Evolutionary conservation across 225 moss, liverwort and hornwort genomes (phyloP), one percentile per base, ranked within the genome.

Genomic region (Thuidium tamariscinum): DNA sequence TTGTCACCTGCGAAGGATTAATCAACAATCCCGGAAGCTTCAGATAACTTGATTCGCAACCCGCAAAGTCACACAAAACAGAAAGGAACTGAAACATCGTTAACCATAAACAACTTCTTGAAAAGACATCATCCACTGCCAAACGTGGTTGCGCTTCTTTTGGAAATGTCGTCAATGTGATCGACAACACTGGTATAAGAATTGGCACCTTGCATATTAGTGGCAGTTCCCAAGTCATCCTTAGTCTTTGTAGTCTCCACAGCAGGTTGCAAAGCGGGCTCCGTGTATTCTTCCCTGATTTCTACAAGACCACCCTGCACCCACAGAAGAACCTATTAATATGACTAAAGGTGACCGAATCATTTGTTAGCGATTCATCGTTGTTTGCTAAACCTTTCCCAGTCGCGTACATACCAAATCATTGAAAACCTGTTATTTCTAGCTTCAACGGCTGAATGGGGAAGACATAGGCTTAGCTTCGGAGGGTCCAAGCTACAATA

Each of bases 301-400:
- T 94, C 94, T 66, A 94, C 94, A n/a, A 94, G 85, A 81, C 94
- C 94, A 78, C 86, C 87, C 94, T 94, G 87, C 77, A 86, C 51
- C 41, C 88, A 85, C 79, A 88, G 36, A 83, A 48, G 32, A 83
- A 55, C 74, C 41, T 11, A 74, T 76, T 14, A 5, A 77, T 32
- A 54, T 87, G 22, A 84, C 72, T 62, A 13, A 77, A 84, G 63
- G 16, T 29, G 14, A 66, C 41, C 23, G 10, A 68, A 67, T 39
- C 67, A 55, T 27, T 25, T 56, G 25, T 27, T 56, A 19, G 42
- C 46, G 83, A 20, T 81, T 41, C 48, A 66, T 30, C 25, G 32
- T 30, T 52, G 67, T 23, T 56, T 30, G 32, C 49, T 46, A 51
- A 51, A 61, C 13, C 60, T 59, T 16, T 73, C 25, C 56, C 13